A percentile compares a stretch with the other conserved stretches of the same genome.
Conservation (phyloP, 2,329 filamentous ascomycete species). For the Emmonsiellopsis sp. region DNA sequence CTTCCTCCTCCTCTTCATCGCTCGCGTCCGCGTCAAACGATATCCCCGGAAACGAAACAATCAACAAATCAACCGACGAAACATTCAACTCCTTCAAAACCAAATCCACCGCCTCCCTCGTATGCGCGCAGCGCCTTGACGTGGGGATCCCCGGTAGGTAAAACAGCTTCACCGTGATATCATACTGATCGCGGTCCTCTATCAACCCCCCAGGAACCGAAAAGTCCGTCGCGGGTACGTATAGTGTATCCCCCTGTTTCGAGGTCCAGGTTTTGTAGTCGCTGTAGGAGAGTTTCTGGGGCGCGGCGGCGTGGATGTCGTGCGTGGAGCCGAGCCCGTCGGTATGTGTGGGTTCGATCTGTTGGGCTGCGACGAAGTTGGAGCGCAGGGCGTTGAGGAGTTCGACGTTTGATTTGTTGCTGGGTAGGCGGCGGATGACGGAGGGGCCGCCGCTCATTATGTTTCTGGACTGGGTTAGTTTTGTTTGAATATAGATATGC, state of each 20-base stretch:
- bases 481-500: neutral
- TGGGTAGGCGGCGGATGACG: conserved; percentile 68
- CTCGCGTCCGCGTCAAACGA: conserved; percentile 90
- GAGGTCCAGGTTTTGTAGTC: conserved; percentile 57
- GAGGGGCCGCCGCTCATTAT: conserved; percentile 77
- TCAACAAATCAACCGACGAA: conserved; percentile 71
- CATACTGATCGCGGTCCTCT: conserved; percentile 78
- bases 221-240: conserved; percentile 71
- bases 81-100: conserved; percentile 74
- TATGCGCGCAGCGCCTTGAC: conserved; percentile 58
- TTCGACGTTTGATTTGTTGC: conserved; percentile 84
- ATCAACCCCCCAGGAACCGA: conserved; percentile 60
- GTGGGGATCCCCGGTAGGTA: conserved; percentile 66
- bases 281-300: conserved; percentile 15
- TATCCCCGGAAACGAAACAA: conserved; percentile 87
- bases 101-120: conserved; percentile 66
- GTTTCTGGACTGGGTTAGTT: conserved; percentile 49
- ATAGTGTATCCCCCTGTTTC: conserved; percentile 50
- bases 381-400: conserved; percentile 78
- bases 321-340: conserved; percentile 19
- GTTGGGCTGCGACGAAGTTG: conserved; percentile 69
- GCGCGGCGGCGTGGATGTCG: conserved; percentile 3
- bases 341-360: conserved; percentile 39
- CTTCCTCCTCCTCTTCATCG: conserved; percentile 47
- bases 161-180: conserved; percentile 93